These are phyloP conservation scores for Aspergillus clavatus DNA, from an alignment of 2,329 filamentous ascomycete species.

Conservation along the genomic window DNA sequence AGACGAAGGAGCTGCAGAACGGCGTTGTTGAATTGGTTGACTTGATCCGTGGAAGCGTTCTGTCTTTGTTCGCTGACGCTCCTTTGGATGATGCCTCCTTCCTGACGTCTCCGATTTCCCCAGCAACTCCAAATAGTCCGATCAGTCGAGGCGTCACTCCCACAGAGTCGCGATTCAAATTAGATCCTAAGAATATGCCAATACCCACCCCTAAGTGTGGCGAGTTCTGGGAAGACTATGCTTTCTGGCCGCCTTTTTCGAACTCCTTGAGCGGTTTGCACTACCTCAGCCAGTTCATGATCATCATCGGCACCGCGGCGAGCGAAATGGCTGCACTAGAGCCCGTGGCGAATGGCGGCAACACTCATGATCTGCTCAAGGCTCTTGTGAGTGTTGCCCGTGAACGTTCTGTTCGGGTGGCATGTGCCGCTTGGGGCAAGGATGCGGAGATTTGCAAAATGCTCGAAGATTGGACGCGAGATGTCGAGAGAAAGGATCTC, in stretches of 20 bases:
- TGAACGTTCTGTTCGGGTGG: slow-evolving; percentile 77
- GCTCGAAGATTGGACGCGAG: slow-evolving; percentile 88
- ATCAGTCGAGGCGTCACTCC: slow-evolving; percentile 50
- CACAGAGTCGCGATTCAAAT: slow-evolving; percentile 68
- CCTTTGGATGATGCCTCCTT: slow-evolving; percentile 88
- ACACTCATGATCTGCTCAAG: slow-evolving; percentile 67
- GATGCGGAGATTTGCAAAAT: slow-evolving; percentile 90
- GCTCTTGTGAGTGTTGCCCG: slow-evolving; percentile 70
- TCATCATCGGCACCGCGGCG: slow-evolving; percentile 78
- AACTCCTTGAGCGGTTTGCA: slow-evolving; percentile 90
- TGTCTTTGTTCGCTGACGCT: slow-evolving; percentile 77
- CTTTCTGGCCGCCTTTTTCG: slow-evolving; percentile 91
- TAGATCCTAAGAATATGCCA: slow-evolving; percentile 73
- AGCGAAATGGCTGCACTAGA: slow-evolving; percentile 76
- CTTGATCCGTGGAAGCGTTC: slow-evolving; percentile 72
- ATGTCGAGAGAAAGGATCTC: slow-evolving; percentile 74
- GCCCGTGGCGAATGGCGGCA: slow-evolving; percentile 55
- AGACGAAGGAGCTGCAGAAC: slow-evolving; percentile 66
- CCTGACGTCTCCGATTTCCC: slow-evolving; percentile 74
- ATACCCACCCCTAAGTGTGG: slow-evolving; percentile 71
- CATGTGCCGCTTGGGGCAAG: slow-evolving; percentile 86
- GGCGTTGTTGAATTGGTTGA: slow-evolving; percentile 78
- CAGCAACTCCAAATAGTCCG: slow-evolving; percentile 63
- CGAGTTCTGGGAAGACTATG: slow-evolving; percentile 86
- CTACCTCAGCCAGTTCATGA: slow-evolving; percentile 77